These are phyloP conservation scores for Xylaria sp. DNA, from an alignment of 2,329 filamentous ascomycete genomes.

Conservation along the genomic window DNA sequence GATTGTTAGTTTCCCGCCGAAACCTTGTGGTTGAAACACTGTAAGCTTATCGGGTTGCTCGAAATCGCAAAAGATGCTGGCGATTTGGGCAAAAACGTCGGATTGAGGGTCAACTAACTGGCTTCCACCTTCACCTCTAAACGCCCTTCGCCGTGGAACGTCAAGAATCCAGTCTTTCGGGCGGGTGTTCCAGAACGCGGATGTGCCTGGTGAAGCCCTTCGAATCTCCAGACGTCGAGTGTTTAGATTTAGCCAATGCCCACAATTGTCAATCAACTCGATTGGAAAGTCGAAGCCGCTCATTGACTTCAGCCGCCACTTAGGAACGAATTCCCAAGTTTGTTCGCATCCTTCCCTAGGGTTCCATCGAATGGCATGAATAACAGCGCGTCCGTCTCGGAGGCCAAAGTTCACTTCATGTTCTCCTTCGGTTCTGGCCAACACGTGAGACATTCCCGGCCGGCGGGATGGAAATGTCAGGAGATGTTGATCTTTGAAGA, in stretches of 20 bases:
- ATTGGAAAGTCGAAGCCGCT: constrained; percentile 60
- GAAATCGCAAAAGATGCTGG: constrained; percentile 60
- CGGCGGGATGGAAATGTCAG: constrained; percentile 62
- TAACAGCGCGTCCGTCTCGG: constrained; percentile 53
- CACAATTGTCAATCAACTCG: constrained; percentile 60
- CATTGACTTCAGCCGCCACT: constrained; percentile 42
- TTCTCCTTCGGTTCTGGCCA: constrained; percentile 41
- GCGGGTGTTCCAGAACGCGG: constrained; percentile 47
- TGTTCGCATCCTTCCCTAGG: background rate
- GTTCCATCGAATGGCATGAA: constrained; percentile 51
- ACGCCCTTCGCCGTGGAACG: constrained; percentile 38
- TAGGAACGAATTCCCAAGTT: constrained; percentile 51
- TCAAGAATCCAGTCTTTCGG: constrained; percentile 52
- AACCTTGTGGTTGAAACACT: constrained; percentile 56
- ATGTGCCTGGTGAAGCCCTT: constrained; percentile 41
- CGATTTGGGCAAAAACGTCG: constrained; percentile 52
- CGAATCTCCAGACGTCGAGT: constrained; percentile 61
- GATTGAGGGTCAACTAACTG: constrained; percentile 62
- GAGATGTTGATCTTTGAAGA: constrained; percentile 50
- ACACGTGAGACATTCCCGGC: constrained; percentile 62
- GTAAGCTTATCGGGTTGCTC: constrained; percentile 57
- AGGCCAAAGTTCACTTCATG: constrained; percentile 67
- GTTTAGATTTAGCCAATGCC: constrained; percentile 68
- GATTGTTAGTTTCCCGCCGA: constrained; percentile 50
- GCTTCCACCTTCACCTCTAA: constrained; percentile 32